phyloP scores from a whole-genome alignment of 192 early-diverging fungal genomes.

The Entomortierella chlamydospora region DNA sequence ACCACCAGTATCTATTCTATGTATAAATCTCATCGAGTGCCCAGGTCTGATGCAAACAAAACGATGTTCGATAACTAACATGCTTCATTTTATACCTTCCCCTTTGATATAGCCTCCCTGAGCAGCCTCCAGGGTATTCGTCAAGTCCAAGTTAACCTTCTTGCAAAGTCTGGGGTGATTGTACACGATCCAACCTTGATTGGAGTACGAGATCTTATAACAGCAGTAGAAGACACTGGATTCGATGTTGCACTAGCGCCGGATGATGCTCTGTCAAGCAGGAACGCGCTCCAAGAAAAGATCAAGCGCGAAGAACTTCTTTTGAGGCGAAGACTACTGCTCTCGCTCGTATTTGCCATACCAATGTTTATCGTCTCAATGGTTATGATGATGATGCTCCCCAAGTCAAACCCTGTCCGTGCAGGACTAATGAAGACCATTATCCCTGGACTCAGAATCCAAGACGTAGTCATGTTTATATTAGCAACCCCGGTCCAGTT shows the following conservation, averaged over 20 bases:
- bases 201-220: conserved; percentile 73
- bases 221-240: conserved; percentile 69
- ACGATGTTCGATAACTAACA: background rate
- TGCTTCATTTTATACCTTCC: background rate
- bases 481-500: conserved; percentile 82
- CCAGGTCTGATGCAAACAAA: too few species aligned
- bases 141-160: conserved; percentile 63
- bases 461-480: conserved; percentile 64
- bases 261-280: conserved; percentile 38
- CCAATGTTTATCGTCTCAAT: conserved; percentile 77
- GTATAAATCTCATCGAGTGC: too few species aligned
- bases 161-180: conserved; percentile 62
- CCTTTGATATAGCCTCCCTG: conserved; percentile 27
- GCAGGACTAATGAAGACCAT: conserved; percentile 60
- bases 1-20: background rate
- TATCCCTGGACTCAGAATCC: conserved; percentile 64
- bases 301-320: conserved; percentile 58
- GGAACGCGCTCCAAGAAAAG: conserved; percentile 52
- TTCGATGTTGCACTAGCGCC: conserved; percentile 62
- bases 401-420: conserved; percentile 58
- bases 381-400: conserved; percentile 78
- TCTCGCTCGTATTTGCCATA: conserved; percentile 71
- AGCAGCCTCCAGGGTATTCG: conserved; percentile 55
- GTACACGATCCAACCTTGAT: conserved; percentile 62
- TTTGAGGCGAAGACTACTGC: conserved; percentile 53